phyloP scores from a whole-genome alignment of 2,329 filamentous ascomycete genomes.

The Pseudogymnoascus sp. region DNA sequence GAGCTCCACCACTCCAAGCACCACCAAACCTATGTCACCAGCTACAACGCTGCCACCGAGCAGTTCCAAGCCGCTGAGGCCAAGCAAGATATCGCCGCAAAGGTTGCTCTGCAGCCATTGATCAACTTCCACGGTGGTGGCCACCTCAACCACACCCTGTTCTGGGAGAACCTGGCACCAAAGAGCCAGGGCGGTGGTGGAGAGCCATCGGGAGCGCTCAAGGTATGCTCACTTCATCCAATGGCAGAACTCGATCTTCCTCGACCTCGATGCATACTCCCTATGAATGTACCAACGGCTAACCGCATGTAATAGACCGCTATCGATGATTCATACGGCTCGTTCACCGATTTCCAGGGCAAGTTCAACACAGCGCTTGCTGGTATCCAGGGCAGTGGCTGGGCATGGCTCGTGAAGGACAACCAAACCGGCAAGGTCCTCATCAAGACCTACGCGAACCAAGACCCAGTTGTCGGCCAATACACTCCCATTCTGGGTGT shows the following conservation, averaged over 20 bases:
- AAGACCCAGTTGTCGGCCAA: constrained; percentile 80
- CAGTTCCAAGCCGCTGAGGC: constrained; percentile 52
- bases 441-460: constrained; percentile 69
- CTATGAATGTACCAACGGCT: constrained; percentile 16
- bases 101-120: constrained; percentile 46
- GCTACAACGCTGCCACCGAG: constrained; percentile 72
- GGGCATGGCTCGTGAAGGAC: constrained; percentile 49
- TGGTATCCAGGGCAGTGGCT: constrained; percentile 51
- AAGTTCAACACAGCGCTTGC: constrained; percentile 51
- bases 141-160: constrained; percentile 58
- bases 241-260: constrained; percentile 19
- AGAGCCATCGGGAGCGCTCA: constrained; percentile 43
- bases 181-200: constrained; percentile 55
- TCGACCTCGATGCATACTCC: too few relatives aligned
- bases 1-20: constrained; percentile 91
- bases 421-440: constrained; percentile 44
- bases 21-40: constrained; percentile 88
- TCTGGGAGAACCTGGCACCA: constrained; percentile 64
- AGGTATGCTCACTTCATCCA: constrained; percentile 24
- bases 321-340: constrained; percentile 37
- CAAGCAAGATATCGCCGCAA: constrained; percentile 41
- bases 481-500: constrained; percentile 77
- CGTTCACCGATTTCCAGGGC: constrained; percentile 44
- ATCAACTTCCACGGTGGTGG: constrained; percentile 62
- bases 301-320: constrained; percentile 20